Percentiles rank a stretch among this genome's conserved stretches.
These are phyloP conservation scores for Geotrichum ghanense DNA, from an alignment of 805 yeast genomes.

Conservation along the genomic window DNA sequence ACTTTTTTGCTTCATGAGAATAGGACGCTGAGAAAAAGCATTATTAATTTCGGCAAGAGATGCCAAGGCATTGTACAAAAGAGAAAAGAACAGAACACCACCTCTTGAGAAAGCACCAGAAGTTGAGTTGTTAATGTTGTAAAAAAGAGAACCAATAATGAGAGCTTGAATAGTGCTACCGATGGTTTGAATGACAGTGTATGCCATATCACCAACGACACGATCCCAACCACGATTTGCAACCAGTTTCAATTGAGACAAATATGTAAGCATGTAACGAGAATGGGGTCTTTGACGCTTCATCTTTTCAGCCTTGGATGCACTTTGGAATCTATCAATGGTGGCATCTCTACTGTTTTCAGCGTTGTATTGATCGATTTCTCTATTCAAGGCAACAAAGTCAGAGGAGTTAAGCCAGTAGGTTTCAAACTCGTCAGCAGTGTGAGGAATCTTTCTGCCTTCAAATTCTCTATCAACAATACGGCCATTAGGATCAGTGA, in stretches of 20 bases:
- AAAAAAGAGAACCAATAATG: slow-evolving; percentile 52
- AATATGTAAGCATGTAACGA: slow-evolving; percentile 33
- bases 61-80: slow-evolving; percentile 50
- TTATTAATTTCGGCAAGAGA: slow-evolving; percentile 44
- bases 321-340: slow-evolving; percentile 25
- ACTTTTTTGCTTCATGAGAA: slow-evolving; percentile 58
- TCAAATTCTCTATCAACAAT: slow-evolving; percentile 32
- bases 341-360: slow-evolving; percentile 25
- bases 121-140: slow-evolving; percentile 38
- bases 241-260: slow-evolving; percentile 39
- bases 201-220: slow-evolving; percentile 44
- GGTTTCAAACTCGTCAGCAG: slow-evolving; percentile 49
- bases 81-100: slow-evolving; percentile 49
- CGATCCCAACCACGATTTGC: slow-evolving; percentile 45
- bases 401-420: slow-evolving; percentile 45
- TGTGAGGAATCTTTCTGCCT: slow-evolving; percentile 44
- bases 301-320: slow-evolving; percentile 30
- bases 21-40: slow-evolving; percentile 41
- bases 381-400: slow-evolving; percentile 29
- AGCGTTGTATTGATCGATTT: slow-evolving; percentile 35
- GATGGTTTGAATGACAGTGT: slow-evolving; percentile 32
- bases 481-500: slow-evolving; percentile 59
- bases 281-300: slow-evolving; percentile 30
- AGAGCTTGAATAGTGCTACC: slow-evolving; percentile 51
- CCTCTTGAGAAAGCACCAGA: slow-evolving; percentile 53